Evolutionary conservation across 768 basidiomycete species (phyloP).

Genomic region (Panaeolus papilionaceus): DNA sequence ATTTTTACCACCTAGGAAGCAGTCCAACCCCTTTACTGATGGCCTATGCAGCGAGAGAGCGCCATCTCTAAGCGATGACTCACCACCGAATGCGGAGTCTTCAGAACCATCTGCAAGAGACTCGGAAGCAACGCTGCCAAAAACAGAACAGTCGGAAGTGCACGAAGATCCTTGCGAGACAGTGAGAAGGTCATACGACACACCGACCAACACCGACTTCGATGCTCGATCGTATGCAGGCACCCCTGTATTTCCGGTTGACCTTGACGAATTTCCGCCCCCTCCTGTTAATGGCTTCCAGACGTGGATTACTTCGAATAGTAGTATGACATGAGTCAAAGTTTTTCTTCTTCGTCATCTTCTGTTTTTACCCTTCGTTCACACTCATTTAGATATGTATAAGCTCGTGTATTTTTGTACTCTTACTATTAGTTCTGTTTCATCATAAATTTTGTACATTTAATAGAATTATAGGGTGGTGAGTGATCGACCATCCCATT

Average conservation of each 20-base stretch:
- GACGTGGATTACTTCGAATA: background rate
- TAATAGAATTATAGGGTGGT: too few relatives aligned
- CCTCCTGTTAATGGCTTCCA: background rate
- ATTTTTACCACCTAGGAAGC: background rate
- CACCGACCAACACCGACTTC: background rate
- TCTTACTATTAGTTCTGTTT: too few relatives aligned
- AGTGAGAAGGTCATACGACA: background rate
- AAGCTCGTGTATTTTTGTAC: too few relatives aligned
- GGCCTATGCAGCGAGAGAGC: background rate
- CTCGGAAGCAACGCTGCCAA: background rate
- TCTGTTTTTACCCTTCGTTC: background rate
- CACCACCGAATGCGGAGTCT: background rate
- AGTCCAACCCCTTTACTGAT: conserved; percentile 6
- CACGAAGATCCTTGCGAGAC: background rate
- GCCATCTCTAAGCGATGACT: background rate
- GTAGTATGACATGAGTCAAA: background rate
- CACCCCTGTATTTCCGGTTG: background rate
- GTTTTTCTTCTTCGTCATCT: background rate
- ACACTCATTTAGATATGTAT: too few relatives aligned
- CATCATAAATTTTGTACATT: too few relatives aligned
- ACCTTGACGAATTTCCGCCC: background rate
- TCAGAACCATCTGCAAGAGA: background rate
- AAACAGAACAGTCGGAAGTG: background rate
- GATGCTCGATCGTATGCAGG: background rate
- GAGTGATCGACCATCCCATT: too few relatives aligned